Evolutionary conservation across 179 eudicot species (phyloP).

Genomic region (Silene vulgaris): DNA sequence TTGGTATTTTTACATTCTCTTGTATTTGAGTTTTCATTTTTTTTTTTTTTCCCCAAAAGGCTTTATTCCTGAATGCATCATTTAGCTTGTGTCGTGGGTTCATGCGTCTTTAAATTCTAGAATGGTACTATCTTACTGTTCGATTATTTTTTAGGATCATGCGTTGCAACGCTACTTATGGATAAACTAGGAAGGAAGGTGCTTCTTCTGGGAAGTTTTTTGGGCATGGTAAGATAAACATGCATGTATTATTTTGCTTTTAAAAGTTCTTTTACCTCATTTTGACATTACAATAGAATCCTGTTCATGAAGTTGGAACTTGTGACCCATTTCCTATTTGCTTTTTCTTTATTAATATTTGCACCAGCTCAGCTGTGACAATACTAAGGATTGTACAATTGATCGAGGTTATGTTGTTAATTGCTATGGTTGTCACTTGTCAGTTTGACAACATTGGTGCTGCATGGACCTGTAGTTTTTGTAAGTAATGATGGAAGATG

Average conservation of each 20-base stretch:
- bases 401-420: too few species aligned
- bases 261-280: background rate
- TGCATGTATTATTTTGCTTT: background rate
- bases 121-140: background rate
- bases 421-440: too few species aligned
- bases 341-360: background rate
- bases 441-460: too few species aligned
- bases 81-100: background rate
- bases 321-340: background rate
- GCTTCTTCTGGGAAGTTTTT: conserved; percentile 81
- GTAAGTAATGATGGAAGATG: too few species aligned
- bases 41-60: background rate
- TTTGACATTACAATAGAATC: background rate
- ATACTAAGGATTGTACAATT: too few species aligned
- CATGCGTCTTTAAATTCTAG: background rate
- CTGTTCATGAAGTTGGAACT: background rate
- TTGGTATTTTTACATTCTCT: conserved; percentile 35
- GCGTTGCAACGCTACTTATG: conserved; percentile 74
- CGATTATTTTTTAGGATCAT: conserved; percentile 49
- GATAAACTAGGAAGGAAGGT: conserved; percentile 85
- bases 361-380: too few species aligned
- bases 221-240: conserved; percentile 64
- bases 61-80: background rate
- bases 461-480: too few species aligned
- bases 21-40: background rate